phyloP scores from a whole-genome alignment of 176 grass and related monocot genomes.

The Saccharum spontaneum region DNA sequence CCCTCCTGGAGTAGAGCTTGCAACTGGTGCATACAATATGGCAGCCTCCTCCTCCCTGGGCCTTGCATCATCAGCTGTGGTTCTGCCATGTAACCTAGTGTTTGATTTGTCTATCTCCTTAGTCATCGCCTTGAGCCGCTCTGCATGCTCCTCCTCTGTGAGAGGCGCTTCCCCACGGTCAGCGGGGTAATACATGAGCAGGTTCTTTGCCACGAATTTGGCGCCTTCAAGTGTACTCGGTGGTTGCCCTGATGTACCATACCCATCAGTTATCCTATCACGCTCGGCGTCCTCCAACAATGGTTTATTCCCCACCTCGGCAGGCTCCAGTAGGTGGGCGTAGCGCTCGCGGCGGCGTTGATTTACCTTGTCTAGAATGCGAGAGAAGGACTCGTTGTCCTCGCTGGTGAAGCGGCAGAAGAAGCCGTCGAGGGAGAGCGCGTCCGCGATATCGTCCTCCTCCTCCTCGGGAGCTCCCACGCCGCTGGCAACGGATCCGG shows the following conservation, averaged over 20 bases:
- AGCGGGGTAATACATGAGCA: constrained; percentile 89
- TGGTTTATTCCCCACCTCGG: neutral
- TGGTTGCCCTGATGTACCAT: constrained; percentile 87
- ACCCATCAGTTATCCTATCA: constrained; percentile 88
- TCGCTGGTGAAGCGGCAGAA: constrained; percentile 82
- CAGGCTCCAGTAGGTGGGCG: constrained; percentile 73
- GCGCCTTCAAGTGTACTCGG: constrained; percentile 57
- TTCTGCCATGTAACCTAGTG: constrained; percentile 68
- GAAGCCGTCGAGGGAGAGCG: constrained; percentile 75
- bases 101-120: constrained; percentile 80
- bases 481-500: neutral
- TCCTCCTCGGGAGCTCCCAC: constrained; percentile 26
- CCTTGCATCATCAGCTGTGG: constrained; percentile 42
- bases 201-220: constrained; percentile 87
- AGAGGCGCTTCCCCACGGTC: constrained; percentile 66
- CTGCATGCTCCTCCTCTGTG: constrained; percentile 71
- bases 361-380: constrained; percentile 90
- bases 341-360: constrained; percentile 70
- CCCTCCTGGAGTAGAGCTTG: constrained; percentile 66
- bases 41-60: constrained; percentile 64
- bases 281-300: constrained; percentile 59
- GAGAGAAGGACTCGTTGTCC: constrained; percentile 92
- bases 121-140: constrained; percentile 69
- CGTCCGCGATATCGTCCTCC: constrained; percentile 47
- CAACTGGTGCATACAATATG: constrained; percentile 70